Evolutionary conservation across 2,329 filamentous ascomycete species (phyloP), one percentile per base, ranked within the genome.

Genomic region (Ophiostoma sp.): DNA sequence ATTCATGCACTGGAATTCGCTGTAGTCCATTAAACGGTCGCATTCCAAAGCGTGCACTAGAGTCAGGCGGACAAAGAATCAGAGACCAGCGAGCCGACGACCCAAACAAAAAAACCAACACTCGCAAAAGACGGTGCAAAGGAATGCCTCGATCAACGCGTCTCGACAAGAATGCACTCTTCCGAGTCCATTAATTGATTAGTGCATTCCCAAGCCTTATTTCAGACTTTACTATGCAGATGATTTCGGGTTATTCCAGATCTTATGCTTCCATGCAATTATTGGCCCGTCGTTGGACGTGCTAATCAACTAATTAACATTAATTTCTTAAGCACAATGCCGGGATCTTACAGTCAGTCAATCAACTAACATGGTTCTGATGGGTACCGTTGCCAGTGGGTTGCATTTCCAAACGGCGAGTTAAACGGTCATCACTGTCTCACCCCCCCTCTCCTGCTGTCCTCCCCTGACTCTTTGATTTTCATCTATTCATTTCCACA

Each of bases 391-490:
- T 48, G 52, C 10, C 8, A 27, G 52, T 57, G 15, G 8, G 52
- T 57, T 57, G n/a, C 23, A 57, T 57, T 54, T 27, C 44, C 23
- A 57, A 57, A 57, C 52, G 52, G 52, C 23, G 23, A 48, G 3
- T 27, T 33, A 62, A 62, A 62, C 57, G 57, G 57, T 62, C 57
- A 27, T 35, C 57, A 62, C 23, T 8, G 27, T 31, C 27, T 33
- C 57, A 23, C 4, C 27, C 27, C 57, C 11, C 57, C 57, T 62
- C 39, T 39, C 33, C 20, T 7, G 5, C 33, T 44, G 23, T 13
- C n/a, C 20, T 31, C 11, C 11, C 57, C 54, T 33, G 27, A 54
- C 39, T 69, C 67, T 69, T 69, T 69, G 68, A 48, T 48, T 39
- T 66, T 39, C 41, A 54, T 39, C 48, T 48, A 54, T 36, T 54